A percentile compares a stretch with the other conserved stretches of the same genome.
These are phyloP conservation scores for Blastobotrys chiropterorum DNA, from an alignment of 805 yeast species.

Conservation along the genomic window DNA sequence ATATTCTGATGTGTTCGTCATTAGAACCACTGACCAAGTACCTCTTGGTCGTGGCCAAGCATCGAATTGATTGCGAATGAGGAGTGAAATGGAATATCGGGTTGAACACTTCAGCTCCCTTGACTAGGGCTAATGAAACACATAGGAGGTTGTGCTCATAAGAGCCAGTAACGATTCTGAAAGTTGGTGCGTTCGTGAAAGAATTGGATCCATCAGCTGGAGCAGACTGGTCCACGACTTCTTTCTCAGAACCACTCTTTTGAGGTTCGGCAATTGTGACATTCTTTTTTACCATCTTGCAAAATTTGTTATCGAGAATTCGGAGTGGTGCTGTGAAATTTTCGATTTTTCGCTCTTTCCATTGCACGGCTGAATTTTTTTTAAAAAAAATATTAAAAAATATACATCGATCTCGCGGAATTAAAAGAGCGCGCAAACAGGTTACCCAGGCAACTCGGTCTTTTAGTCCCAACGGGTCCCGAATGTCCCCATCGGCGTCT, in stretches of 20 bases:
- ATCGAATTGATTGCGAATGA: conserved; percentile 80
- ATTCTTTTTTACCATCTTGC: not conserved
- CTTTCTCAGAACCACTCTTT: not conserved
- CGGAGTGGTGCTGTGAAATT: not conserved
- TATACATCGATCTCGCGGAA: too few species aligned
- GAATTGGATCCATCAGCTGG: not conserved
- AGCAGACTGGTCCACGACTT: not conserved
- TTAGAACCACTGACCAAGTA: conserved; percentile 90
- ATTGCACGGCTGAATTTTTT: not conserved
- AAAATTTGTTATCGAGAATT: not conserved
- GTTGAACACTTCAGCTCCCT: conserved; percentile 50
- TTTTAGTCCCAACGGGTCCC: too few species aligned
- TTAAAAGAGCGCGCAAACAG: not conserved
- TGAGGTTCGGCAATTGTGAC: not conserved
- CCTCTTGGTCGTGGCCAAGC: conserved; percentile 75
- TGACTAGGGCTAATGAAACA: conserved; percentile 61
- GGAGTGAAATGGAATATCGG: conserved; percentile 96
- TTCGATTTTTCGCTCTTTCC: not conserved
- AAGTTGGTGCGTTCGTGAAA: not conserved
- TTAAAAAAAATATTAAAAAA: too few species aligned
- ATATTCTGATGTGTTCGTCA: conserved; percentile 91
- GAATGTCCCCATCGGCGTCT: too few species aligned
- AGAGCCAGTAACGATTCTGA: conserved; percentile 87
- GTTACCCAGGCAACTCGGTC: not conserved
- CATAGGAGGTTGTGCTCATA: conserved; percentile 91